Evolutionary conservation across 225 moss, liverwort and hornwort genomes (phyloP).

Genomic region (Marchantia polymorpha): DNA sequence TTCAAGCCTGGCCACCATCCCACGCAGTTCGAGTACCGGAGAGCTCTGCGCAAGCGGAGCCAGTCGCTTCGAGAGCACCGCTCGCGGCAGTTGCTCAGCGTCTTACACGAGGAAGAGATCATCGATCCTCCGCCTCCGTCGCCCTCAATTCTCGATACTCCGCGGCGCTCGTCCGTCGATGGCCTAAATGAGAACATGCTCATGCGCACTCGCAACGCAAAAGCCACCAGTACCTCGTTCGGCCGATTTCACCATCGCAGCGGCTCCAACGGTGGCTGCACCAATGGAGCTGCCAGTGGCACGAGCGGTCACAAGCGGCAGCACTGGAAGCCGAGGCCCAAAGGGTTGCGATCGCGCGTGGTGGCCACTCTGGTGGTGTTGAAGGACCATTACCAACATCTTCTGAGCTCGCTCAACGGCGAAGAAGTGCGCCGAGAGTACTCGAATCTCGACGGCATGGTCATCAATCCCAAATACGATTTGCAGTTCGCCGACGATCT

Average conservation of each 20-base stretch:
- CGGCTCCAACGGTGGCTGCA: neutral
- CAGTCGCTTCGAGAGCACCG: neutral
- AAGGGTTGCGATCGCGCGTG: slow-evolving; percentile 14
- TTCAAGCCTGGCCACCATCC: neutral
- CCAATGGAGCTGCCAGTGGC: neutral
- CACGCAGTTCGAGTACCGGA: neutral
- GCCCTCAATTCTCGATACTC: neutral
- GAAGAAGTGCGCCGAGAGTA: slow-evolving; percentile 8
- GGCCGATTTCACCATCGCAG: slow-evolving; percentile 11
- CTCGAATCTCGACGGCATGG: neutral
- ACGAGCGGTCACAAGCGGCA: neutral
- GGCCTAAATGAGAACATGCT: neutral
- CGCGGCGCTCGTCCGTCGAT: neutral
- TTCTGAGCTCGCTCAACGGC: slow-evolving; percentile 14
- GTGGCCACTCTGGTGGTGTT: slow-evolving; percentile 5
- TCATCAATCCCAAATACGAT: neutral
- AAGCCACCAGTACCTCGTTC: slow-evolving; percentile 1
- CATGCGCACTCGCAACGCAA: slow-evolving; percentile 4
- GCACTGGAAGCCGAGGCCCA: slow-evolving; percentile 10
- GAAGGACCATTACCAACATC: slow-evolving; percentile 9
- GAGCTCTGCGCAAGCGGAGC: neutral
- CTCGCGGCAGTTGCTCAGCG: slow-evolving; percentile 13
- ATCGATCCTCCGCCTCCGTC: neutral
- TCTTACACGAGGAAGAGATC: slow-evolving; percentile 19
- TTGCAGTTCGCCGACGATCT: neutral